Percentiles rank a stretch among this genome's conserved stretches.
Evolutionary conservation across 2,329 filamentous ascomycete species (phyloP).

Genomic region (Exophiala aquamarina): DNA sequence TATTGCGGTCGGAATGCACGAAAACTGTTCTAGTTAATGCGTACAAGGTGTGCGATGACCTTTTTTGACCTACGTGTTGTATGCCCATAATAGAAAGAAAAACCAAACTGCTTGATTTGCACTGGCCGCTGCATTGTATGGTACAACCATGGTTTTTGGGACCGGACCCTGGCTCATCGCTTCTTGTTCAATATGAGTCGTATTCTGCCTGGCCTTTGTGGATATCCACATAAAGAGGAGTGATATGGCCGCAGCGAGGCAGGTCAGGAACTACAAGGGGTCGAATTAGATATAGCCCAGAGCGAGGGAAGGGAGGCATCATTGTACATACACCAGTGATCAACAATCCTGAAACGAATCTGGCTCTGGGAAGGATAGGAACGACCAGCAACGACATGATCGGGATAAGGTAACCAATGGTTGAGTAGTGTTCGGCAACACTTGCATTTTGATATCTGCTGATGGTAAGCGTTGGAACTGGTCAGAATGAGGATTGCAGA

Average conservation of each 20-base stretch:
- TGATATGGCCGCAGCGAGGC: constrained; percentile 59
- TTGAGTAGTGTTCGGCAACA: constrained; percentile 46
- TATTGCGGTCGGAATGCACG: constrained; percentile 67
- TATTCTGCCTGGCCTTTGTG: constrained; percentile 65
- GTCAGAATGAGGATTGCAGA: not conserved
- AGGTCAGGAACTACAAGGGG: constrained; percentile 42
- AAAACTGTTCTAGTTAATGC: constrained; percentile 62
- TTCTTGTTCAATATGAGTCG: constrained; percentile 37
- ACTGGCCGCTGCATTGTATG: constrained; percentile 71
- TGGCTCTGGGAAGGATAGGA: constrained; percentile 68
- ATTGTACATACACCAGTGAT: constrained; percentile 54
- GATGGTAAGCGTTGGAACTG: not conserved
- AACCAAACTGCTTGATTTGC: constrained; percentile 71
- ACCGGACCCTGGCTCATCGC: constrained; percentile 16
- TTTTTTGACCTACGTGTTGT: constrained; percentile 17
- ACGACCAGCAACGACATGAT: constrained; percentile 67
- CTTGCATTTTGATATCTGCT: constrained; percentile 51
- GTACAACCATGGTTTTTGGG: constrained; percentile 27
- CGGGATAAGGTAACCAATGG: constrained; percentile 60
- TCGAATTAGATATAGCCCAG: not conserved
- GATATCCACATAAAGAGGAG: constrained; percentile 67
- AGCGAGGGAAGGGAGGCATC: not conserved
- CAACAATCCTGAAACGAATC: constrained; percentile 68
- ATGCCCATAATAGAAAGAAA: constrained; percentile 59
- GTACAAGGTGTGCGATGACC: not conserved